Base-by-base conservation (phyloP, 2,329 filamentous ascomycete species). In the Fusarium paranaense region DNA sequence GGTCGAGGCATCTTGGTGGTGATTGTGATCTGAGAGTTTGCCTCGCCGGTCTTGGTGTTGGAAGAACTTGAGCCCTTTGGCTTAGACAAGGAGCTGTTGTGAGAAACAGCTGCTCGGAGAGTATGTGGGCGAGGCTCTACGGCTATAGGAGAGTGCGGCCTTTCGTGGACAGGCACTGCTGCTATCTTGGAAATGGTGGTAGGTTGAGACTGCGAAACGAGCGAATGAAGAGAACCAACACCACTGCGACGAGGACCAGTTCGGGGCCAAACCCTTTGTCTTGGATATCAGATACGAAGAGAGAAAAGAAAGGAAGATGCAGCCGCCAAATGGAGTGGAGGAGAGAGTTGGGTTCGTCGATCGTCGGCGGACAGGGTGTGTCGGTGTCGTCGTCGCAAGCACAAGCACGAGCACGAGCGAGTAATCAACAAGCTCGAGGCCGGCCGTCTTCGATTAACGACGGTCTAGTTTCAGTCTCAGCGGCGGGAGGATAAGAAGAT, bases 1-100 rank as follows among this genome's bases (percentile, higher is more conserved):
- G 81, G 80, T 58, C 76, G 80, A 72, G 81, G 80, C 81, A 83
- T 83, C 63, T 67, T 75, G 69, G 60, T 57, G 69, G 62, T 69
- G 63, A 47, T 63, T 62, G 59, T 35, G 11, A 20, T 27, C 25
- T 35, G 35, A 25, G 37, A 16, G 42, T 61, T 3, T 60, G 22
- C 50, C n/a, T 35, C 27, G 42, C 14, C 32, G 37, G 30, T 57
- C 16, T 35, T 33, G 20, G 22, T 42, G 33, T n/a, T 27, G 61
- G 20, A 14, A 38, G 9, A 32, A 20, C 35, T 33, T 18, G 47
- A 25, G 61, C 47, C 22, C 35, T 42, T 63, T 25, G 25, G 20
- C 61, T 37, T 47, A 33, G 35, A 20, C n/a, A 37, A 56, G 18
- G 33, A 56, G 13, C 6, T 38, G 35, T 42, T 38, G 16, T 8